Evolutionary conservation across 345 rosid genomes (phyloP).

Genomic region (Trapa incisa): DNA sequence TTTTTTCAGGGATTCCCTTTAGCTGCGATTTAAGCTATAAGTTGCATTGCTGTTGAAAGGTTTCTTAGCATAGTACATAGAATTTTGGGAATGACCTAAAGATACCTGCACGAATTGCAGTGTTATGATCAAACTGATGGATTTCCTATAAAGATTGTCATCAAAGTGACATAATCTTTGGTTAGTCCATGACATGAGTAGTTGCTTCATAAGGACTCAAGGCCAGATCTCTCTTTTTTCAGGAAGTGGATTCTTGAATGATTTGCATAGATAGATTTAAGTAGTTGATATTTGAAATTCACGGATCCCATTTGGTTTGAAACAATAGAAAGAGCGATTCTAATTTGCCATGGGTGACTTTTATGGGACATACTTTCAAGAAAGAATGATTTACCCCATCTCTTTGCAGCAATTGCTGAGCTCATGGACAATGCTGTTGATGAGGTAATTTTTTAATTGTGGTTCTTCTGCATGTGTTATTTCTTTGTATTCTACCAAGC

Average conservation of each 20-base stretch:
- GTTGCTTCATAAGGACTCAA: neutral
- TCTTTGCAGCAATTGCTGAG: conserved; percentile 84
- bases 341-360: neutral
- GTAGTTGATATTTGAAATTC: neutral
- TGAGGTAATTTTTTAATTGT: conserved; percentile 36
- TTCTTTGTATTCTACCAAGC: neutral
- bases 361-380: neutral
- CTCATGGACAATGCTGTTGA: conserved; percentile 92
- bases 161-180: neutral
- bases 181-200: neutral
- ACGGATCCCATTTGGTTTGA: neutral
- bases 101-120: neutral
- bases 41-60: neutral
- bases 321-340: neutral
- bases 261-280: neutral
- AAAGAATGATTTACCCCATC: neutral
- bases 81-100: neutral
- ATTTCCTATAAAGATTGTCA: neutral
- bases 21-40: neutral
- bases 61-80: neutral
- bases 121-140: neutral
- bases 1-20: neutral
- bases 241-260: neutral
- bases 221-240: neutral
- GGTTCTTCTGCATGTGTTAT: neutral